These are phyloP conservation scores for Populus pruinosa DNA, from an alignment of 345 rosid genomes.

Conservation along the genomic window DNA sequence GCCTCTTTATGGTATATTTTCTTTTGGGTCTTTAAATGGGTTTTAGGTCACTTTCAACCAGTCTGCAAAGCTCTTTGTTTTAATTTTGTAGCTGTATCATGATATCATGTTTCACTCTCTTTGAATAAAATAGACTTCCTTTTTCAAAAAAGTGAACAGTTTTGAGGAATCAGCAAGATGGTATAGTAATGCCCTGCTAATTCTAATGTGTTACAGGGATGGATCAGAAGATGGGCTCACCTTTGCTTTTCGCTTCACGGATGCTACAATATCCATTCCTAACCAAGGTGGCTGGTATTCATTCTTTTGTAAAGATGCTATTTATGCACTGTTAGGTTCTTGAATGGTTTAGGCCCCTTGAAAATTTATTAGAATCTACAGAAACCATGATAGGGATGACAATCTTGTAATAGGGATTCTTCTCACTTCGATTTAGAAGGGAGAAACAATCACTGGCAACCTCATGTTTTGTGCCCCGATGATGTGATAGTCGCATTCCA, in stretches of 20 bases:
- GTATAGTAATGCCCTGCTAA: constrained; percentile 22
- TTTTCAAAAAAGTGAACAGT: not conserved
- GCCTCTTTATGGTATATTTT: not conserved
- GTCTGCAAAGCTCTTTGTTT: not conserved
- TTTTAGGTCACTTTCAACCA: not conserved
- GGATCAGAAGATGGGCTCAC: constrained; percentile 87
- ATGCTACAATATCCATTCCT: constrained; percentile 66
- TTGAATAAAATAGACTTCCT: not conserved
- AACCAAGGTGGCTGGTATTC: constrained; percentile 70
- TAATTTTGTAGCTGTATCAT: not conserved
- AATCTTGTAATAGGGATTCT: not conserved
- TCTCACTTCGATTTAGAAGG: not conserved
- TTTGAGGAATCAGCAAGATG: not conserved
- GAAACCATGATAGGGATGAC: not conserved
- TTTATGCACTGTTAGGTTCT: not conserved
- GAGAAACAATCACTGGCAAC: not conserved
- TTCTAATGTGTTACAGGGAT: constrained; percentile 54
- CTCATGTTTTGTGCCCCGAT: not conserved
- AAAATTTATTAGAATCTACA: constrained; percentile 1
- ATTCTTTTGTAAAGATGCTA: constrained; percentile 2
- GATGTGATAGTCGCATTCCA: not conserved
- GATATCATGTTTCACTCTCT: not conserved
- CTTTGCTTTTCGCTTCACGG: constrained; percentile 96
- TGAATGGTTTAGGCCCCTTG: not conserved
- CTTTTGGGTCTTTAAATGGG: not conserved